Base-by-base conservation (phyloP, 1,139 yeast genomes). In the Magnusiomyces paraingens region DNA sequence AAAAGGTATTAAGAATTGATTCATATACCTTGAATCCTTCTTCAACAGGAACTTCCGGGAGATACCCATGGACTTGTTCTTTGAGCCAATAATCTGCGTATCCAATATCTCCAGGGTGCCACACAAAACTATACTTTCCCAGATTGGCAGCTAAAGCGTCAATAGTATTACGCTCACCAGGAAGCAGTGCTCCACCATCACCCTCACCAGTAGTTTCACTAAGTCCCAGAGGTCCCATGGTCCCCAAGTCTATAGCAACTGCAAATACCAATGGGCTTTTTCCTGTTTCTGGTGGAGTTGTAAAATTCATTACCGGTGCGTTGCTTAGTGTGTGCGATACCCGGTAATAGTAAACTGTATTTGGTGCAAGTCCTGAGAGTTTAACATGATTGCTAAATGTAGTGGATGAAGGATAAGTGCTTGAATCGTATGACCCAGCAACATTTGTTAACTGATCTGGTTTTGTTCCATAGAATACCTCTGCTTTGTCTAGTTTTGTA, bases 101-200 rank as follows among this genome's bases (percentile, higher is more conserved):
- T 15, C 63, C 68, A 52, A 66, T 53, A 52, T 66, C 69, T 36
- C 69, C 69, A 20, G 61, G 63, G 41, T 64, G 68, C 66, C 66
- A 63, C 17, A 65, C 52, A 49, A 65, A 62, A 46, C 60, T 60
- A 50, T 50, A 64, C 18, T 62, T 57, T 50, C 62, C 64, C 15
- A 55, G 43, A 41, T 52, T 55, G 15, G 56, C 53, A 6, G 51
- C 50, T 18, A 65, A 56, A 3, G 68, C 63, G 36, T 64, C 65
- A 53, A 66, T 57, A 8, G 67, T 64, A 47, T 58, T 58, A 26
- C 50, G 51, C 47, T 58, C 59, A 17, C 57, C 58, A 2, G 62
- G 62, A 3, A 58, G 56, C 43, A 59, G 51, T 10, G 54, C 59
- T 38, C 55, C 57, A 40, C 57, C 59, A 17, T 58, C 61, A 47